phyloP scores from a whole-genome alignment of 2,329 filamentous ascomycete genomes.

The Hymenoscyphus scutula region DNA sequence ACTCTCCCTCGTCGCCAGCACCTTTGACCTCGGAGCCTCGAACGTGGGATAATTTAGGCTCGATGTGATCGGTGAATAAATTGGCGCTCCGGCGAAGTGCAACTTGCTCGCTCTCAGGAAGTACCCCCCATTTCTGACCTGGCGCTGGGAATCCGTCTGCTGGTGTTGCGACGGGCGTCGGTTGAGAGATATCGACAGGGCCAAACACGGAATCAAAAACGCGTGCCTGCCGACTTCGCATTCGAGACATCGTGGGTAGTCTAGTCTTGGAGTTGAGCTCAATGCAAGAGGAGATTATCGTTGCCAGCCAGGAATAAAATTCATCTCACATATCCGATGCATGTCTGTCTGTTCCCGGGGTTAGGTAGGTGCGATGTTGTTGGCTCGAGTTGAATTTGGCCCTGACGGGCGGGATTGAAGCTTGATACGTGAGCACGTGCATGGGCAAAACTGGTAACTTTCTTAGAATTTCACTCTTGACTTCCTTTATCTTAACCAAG shows the following conservation, averaged over 20 bases:
- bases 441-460: background rate
- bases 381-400: background rate
- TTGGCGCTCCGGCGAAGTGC: background rate
- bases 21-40: slow-evolving; percentile 10
- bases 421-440: background rate
- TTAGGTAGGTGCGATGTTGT: background rate
- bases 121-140: slow-evolving; percentile 30
- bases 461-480: background rate
- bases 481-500: background rate
- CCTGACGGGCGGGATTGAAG: background rate
- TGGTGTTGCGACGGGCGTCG: slow-evolving; percentile 32
- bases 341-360: background rate
- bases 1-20: slow-evolving; percentile 10
- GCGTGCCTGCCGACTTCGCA: slow-evolving; percentile 17
- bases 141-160: slow-evolving; percentile 26
- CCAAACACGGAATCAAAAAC: slow-evolving; percentile 37
- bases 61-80: slow-evolving; percentile 9
- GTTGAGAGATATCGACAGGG: slow-evolving; percentile 28
- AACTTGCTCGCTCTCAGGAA: background rate
- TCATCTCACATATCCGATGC: background rate
- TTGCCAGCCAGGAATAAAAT: background rate
- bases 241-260: background rate
- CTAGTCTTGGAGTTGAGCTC: background rate
- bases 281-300: background rate
- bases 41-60: slow-evolving; percentile 7